Evolutionary conservation across 306 rosid genomes (phyloP).

Genomic region (Quercus robur): DNA sequence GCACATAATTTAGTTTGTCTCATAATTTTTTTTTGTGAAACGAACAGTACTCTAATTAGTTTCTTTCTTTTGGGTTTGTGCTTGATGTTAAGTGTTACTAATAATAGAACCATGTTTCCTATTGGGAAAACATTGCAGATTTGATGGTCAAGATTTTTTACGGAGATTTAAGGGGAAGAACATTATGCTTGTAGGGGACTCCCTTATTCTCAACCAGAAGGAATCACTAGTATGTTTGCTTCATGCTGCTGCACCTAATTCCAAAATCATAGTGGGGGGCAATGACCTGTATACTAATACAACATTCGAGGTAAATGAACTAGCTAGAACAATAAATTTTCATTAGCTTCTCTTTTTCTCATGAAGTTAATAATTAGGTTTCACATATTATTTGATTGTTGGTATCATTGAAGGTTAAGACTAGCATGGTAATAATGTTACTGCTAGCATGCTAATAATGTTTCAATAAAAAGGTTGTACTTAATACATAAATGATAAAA

Average conservation of each 20-base stretch:
- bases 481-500: too few species aligned
- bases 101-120: too few species aligned
- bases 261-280: background rate
- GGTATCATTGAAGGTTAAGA: background rate
- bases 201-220: slow-evolving; percentile 58
- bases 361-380: background rate
- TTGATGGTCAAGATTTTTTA: slow-evolving; percentile 47
- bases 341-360: background rate
- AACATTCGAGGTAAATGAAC: slow-evolving; percentile 33
- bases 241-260: slow-evolving; percentile 23
- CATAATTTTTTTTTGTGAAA: too few species aligned
- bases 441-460: too few species aligned
- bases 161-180: slow-evolving; percentile 42
- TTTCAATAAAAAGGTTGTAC: too few species aligned
- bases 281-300: background rate
- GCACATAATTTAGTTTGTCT: too few species aligned
- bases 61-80: background rate
- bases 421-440: too few species aligned
- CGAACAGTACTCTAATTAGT: too few species aligned
- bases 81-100: too few species aligned
- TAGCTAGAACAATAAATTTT: background rate
- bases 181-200: slow-evolving; percentile 71
- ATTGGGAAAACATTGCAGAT: background rate
- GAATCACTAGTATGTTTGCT: slow-evolving; percentile 45
- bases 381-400: background rate